Percentiles rank a stretch among this genome's conserved stretches.
Evolutionary conservation across 164 flowering plant species (phyloP).

Genomic region (Magnolia sinica): DNA sequence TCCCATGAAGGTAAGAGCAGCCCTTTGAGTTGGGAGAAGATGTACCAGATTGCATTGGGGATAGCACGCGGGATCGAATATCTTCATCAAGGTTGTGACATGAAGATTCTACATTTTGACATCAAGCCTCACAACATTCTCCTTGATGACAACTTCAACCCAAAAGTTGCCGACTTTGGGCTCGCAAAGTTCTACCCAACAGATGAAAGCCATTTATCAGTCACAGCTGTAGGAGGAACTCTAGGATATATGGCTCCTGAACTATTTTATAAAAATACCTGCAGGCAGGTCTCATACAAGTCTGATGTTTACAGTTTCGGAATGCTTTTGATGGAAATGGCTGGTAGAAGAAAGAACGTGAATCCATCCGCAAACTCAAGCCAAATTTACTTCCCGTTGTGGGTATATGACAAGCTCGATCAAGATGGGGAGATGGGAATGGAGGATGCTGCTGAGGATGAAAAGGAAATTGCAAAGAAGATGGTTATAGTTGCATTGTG

Average conservation of each 20-base stretch:
- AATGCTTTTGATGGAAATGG: slow-evolving; percentile 11
- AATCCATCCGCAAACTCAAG: background rate
- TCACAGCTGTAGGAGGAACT: slow-evolving; percentile 9
- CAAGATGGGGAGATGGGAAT: background rate
- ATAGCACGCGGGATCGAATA: slow-evolving; percentile 4
- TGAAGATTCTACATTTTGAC: slow-evolving; percentile 12
- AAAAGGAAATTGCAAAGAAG: slow-evolving; percentile 7
- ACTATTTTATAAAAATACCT: too few species aligned
- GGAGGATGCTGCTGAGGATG: background rate
- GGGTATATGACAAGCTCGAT: slow-evolving; percentile 5
- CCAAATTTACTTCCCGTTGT: slow-evolving; percentile 3
- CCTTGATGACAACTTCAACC: slow-evolving; percentile 3
- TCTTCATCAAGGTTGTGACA: slow-evolving; percentile 7
- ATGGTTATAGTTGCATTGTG: background rate
- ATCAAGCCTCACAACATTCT: slow-evolving; percentile 18
- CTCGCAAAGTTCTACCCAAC: slow-evolving; percentile 2
- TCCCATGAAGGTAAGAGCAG: background rate
- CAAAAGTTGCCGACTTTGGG: slow-evolving; percentile 15
- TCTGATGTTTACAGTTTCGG: background rate
- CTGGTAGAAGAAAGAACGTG: background rate
- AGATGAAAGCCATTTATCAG: background rate
- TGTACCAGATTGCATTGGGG: background rate
- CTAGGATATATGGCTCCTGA: slow-evolving; percentile 8
- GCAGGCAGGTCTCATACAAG: too few species aligned
- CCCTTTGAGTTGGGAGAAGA: background rate